These are phyloP conservation scores for Tuber borchii DNA, from an alignment of 495 filamentous ascomycete genomes.

Conservation along the genomic window DNA sequence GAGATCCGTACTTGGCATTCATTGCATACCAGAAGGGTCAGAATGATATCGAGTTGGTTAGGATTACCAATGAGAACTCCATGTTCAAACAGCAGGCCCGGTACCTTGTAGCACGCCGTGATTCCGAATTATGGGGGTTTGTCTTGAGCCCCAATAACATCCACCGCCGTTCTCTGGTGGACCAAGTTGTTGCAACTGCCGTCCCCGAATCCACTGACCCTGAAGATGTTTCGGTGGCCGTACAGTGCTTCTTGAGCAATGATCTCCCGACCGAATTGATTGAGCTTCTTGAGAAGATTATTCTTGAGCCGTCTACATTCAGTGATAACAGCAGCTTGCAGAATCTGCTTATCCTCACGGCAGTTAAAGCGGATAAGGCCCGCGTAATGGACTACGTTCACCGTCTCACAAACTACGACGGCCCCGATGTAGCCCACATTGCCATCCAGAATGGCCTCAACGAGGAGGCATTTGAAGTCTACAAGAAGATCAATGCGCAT, in stretches of 20 bases:
- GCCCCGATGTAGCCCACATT: constrained; percentile 84
- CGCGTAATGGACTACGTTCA: constrained; percentile 97
- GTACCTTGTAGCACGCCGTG: constrained; percentile 85
- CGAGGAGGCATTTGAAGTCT: constrained; percentile 97
- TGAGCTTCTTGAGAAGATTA: constrained; percentile 98
- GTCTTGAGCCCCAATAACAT: constrained; percentile 93
- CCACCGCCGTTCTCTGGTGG: constrained; percentile 83
- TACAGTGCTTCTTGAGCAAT: constrained; percentile 80
- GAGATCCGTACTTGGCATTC: constrained; percentile 92
- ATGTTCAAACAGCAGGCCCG: constrained; percentile 98
- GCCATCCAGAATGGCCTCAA: constrained; percentile 91
- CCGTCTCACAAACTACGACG: constrained; percentile 76
- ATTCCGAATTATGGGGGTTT: constrained; percentile 87
- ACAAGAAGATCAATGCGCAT: constrained; percentile 93
- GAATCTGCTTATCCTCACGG: constrained; percentile 93
- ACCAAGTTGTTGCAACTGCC: constrained; percentile 94
- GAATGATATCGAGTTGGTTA: constrained; percentile 95
- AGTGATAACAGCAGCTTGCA: constrained; percentile 95
- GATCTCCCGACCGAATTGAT: constrained; percentile 93
- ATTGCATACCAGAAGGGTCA: constrained; percentile 95
- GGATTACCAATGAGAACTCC: constrained; percentile 95
- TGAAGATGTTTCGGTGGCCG: constrained; percentile 89
- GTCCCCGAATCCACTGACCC: constrained; percentile 92
- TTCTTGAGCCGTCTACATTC: constrained; percentile 93
- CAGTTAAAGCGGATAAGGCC: constrained; percentile 90